phyloP scores from a whole-genome alignment of 2,329 filamentous ascomycete species.

The Chaetomium olivaceum region DNA sequence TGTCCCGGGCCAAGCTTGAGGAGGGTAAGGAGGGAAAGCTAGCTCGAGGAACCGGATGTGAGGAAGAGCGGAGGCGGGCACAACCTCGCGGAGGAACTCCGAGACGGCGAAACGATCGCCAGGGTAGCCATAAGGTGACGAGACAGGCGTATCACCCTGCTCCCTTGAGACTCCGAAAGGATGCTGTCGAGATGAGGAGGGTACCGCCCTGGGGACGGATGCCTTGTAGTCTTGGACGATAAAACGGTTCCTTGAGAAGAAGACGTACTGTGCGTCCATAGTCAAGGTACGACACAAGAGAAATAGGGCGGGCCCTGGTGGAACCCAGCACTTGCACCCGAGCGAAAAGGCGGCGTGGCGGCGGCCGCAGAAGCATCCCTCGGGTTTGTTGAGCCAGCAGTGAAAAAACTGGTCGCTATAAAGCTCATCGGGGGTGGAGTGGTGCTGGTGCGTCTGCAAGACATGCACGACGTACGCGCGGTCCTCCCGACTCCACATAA shows the following conservation, averaged over 20 bases:
- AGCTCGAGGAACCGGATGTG: slow-evolving; percentile 9
- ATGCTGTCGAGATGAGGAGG: background rate
- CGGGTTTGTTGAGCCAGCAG: slow-evolving; percentile 4
- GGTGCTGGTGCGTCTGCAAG: too few species aligned
- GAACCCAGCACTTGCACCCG: slow-evolving; percentile 6
- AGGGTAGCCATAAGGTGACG: slow-evolving; percentile 1
- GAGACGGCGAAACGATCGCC: background rate
- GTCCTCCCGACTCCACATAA: slow-evolving; percentile 25
- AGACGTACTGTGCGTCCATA: slow-evolving; percentile 9
- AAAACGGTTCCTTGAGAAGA: slow-evolving; percentile 13
- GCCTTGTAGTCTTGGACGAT: slow-evolving; percentile 8
- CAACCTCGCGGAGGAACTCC: slow-evolving; percentile 10
- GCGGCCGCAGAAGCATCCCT: slow-evolving; percentile 13
- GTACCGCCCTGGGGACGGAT: background rate
- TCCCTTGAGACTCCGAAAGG: too few species aligned
- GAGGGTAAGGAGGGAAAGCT: slow-evolving; percentile 1
- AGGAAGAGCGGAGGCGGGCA: slow-evolving; percentile 1
- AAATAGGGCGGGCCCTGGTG: slow-evolving; percentile 4
- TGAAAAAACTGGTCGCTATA: slow-evolving; percentile 8
- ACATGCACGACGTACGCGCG: background rate
- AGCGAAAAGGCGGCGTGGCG: slow-evolving; percentile 7
- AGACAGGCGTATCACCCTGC: background rate
- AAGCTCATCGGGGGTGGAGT: background rate
- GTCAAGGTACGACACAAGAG: slow-evolving; percentile 7
- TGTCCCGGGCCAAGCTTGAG: background rate